Conservation (phyloP, 345 rosid genomes). For the Isatis tinctoria region DNA sequence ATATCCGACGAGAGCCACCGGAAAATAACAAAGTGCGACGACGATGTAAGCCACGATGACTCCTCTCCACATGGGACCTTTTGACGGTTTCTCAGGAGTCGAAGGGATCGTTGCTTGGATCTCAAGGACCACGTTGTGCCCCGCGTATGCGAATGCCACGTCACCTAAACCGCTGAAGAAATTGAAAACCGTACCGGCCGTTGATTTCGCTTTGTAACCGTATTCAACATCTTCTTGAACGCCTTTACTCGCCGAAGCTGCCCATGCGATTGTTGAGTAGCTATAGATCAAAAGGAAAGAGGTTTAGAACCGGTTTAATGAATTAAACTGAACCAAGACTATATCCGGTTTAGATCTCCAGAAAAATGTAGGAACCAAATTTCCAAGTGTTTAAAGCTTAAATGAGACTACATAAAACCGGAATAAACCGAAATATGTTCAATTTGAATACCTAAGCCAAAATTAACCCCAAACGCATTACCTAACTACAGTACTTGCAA, state of each 20-base stretch:
- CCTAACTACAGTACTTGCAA: too few species aligned
- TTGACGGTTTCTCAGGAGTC: slow-evolving; percentile 76
- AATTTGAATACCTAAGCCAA: not conserved
- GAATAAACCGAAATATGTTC: not conserved
- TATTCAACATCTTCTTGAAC: slow-evolving; percentile 45
- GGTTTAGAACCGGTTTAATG: not conserved
- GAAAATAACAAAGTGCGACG: slow-evolving; percentile 77
- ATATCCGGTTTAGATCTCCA: not conserved
- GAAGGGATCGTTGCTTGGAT: slow-evolving; percentile 93
- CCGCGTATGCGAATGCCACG: slow-evolving; percentile 82
- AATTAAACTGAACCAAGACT: not conserved
- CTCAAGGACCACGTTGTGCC: slow-evolving; percentile 82
- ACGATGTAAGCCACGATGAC: slow-evolving; percentile 65
- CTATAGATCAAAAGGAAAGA: slow-evolving; percentile 10
- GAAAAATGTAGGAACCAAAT: not conserved
- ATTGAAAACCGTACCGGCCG: slow-evolving; percentile 50
- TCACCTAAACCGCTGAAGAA: slow-evolving; percentile 77
- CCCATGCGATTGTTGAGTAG: slow-evolving; percentile 86
- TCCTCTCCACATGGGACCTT: slow-evolving; percentile 88
- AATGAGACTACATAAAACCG: not conserved
- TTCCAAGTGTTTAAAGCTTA: not conserved
- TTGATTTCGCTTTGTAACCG: slow-evolving; percentile 40
- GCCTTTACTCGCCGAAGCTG: slow-evolving; percentile 57
- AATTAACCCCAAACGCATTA: not conserved
- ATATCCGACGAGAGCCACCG: slow-evolving; percentile 71